These are phyloP conservation scores for Carnegiea gigantea DNA, from an alignment of 179 eudicot species.

Conservation along the genomic window DNA sequence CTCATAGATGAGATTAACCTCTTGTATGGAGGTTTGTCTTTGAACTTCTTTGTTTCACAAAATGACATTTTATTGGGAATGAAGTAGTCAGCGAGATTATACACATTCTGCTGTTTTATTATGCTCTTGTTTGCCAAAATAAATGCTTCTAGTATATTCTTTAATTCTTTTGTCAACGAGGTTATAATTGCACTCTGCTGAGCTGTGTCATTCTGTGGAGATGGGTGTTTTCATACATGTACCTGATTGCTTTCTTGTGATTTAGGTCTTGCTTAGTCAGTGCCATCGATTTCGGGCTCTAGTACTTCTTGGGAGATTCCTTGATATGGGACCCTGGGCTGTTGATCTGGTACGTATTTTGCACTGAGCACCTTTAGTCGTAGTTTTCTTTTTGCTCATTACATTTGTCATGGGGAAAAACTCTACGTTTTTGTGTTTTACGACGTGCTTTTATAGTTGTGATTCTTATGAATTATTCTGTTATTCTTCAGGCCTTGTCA, in stretches of 20 bases:
- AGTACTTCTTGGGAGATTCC: slow-evolving; percentile 95
- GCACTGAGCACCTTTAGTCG: slow-evolving; percentile 6
- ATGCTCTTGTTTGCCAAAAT: neutral
- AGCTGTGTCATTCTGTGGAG: neutral
- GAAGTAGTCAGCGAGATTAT: too few species aligned
- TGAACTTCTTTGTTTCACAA: neutral
- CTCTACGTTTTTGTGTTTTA: neutral
- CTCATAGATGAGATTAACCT: neutral
- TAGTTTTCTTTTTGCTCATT: slow-evolving; percentile 1
- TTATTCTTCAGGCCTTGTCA: slow-evolving; percentile 76
- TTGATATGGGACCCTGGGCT: slow-evolving; percentile 99
- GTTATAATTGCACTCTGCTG: neutral
- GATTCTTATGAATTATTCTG: slow-evolving; percentile 10
- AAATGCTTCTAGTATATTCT: too few species aligned
- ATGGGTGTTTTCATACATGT: neutral
- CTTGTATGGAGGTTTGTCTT: neutral
- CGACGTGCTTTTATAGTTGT: slow-evolving; percentile 14
- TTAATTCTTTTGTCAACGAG: too few species aligned
- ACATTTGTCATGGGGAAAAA: neutral
- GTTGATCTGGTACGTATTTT: slow-evolving; percentile 74
- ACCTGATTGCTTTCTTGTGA: slow-evolving; percentile 14
- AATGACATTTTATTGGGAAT: too few species aligned
- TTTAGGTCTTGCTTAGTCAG: slow-evolving; percentile 95
- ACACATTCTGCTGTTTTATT: neutral
- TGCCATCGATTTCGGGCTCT: slow-evolving; percentile 91